Percentiles rank a stretch among this genome's conserved stretches.
Conservation (phyloP, 2,329 filamentous ascomycete species). For the Colletotrichum higginsianum region DNA sequence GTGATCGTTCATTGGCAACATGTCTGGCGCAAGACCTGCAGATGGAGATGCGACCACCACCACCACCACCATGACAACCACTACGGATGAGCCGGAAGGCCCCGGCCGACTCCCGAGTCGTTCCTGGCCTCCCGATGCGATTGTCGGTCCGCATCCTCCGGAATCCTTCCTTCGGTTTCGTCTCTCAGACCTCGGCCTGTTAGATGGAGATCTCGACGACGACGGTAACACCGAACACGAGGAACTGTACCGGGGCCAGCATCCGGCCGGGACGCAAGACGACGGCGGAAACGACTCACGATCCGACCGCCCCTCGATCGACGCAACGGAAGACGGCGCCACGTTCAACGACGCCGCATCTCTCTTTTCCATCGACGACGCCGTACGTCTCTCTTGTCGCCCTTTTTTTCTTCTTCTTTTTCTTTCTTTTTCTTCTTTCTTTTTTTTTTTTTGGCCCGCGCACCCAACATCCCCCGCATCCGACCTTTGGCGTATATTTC, state of each 20-base stretch:
- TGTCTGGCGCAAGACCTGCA: not conserved
- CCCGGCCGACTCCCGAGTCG: not conserved
- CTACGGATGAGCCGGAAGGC: not conserved
- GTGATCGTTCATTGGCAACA: not conserved
- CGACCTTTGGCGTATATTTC: too few species aligned
- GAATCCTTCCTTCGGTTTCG: not conserved
- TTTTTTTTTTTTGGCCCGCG: too few species aligned
- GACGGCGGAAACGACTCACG: not conserved
- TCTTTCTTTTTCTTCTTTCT: fast-evolving
- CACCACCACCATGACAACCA: not conserved
- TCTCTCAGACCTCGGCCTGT: not conserved
- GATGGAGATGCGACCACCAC: not conserved
- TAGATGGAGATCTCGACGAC: not conserved
- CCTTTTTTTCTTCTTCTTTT: too few species aligned
- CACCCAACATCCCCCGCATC: not conserved
- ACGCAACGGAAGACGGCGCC: not conserved
- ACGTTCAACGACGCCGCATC: not conserved
- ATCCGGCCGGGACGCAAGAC: not conserved
- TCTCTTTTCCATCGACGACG: not conserved
- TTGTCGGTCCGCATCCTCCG: not conserved
- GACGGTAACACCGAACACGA: not conserved
- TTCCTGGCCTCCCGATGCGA: not conserved
- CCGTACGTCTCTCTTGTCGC: not conserved
- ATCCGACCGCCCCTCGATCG: not conserved
- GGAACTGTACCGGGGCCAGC: not conserved